Base-by-base conservation (phyloP, 768 basidiomycete species). In the Russula sp. region DNA sequence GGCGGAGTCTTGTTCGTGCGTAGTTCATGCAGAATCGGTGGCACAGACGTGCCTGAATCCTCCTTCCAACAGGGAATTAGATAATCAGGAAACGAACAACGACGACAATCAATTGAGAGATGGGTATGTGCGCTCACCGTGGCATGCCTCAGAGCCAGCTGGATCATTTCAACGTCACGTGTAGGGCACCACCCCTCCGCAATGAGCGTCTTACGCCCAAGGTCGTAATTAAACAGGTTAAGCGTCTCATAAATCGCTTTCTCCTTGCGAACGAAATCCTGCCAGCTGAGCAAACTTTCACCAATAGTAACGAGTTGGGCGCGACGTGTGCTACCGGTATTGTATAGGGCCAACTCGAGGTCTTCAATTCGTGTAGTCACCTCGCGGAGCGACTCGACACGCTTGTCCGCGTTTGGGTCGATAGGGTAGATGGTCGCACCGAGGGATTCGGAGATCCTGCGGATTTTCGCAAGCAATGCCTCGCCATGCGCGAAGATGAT, bases 401-500 rank as follows among this genome's bases (percentile, higher is more conserved):
- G 93, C 75, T 92, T 96, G 76, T 95, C 94, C 3, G 89, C 86
- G 69, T 96, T 94, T 42, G 94, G 80, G 74, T 98, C 96, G 73
- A 99, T 97, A 44, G 94, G 93, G 77, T 96, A 98, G 61, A 98
- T 79, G 0, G 94, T 98, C 3, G 89, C 97, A 42, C 97, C 95
- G 90, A 98, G 98, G n/a, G 94, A 96, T 76, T 98, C 96, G 30
- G 95, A 90, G 59, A 99, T 91, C 75, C 94, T 98, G 73, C 95
- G 91, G 72, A 99, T 98, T 82, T 98, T 99, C 67, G 92, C 83
- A 32, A 99, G 85, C 24, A 98, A 80, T 22, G 89, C 87, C 44
- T 92, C 88, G 20, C 97, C 97, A 70, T 99, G 95, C 0, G 97
- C 97, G 71, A 99, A 99, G 73, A 99, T 98, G 78, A 99, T 96